These are phyloP conservation scores for Fusarium sulawesiense DNA, from an alignment of 2,329 filamentous ascomycete genomes.

Conservation along the genomic window DNA sequence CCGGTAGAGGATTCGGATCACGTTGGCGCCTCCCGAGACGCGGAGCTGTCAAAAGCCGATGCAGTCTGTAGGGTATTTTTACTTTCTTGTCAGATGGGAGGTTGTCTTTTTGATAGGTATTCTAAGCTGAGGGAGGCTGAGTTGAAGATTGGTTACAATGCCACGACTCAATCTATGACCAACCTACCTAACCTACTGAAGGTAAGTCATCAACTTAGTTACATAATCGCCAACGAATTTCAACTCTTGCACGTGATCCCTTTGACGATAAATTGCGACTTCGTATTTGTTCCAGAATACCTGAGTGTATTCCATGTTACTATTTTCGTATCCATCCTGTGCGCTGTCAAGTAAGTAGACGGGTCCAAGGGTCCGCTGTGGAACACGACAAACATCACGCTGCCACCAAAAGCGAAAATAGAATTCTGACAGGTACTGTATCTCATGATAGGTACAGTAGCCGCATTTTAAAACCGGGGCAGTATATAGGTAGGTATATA, in stretches of 20 bases:
- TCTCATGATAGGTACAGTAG: neutral
- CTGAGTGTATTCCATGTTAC: neutral
- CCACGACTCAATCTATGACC: neutral
- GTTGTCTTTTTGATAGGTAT: neutral
- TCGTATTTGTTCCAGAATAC: neutral
- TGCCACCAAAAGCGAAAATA: neutral
- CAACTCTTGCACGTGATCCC: neutral
- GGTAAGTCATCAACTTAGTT: neutral
- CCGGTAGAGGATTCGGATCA: slow-evolving; percentile 14
- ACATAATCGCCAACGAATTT: neutral
- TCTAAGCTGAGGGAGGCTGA: slow-evolving; percentile 2
- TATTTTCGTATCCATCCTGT: slow-evolving; percentile 11
- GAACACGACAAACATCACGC: slow-evolving; percentile 11
- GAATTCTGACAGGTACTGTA: neutral
- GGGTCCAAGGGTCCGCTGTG: neutral
- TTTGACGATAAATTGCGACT: neutral
- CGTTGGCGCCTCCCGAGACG: slow-evolving; percentile 10
- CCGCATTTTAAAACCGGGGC: neutral
- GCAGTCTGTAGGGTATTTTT: neutral
- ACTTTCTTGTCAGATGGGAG: neutral
- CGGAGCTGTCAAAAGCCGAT: slow-evolving; percentile 3
- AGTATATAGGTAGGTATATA: neutral
- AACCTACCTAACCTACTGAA: too few species aligned
- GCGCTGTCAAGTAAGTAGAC: neutral
- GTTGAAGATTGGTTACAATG: neutral